Evolutionary conservation across 768 basidiomycete genomes (phyloP).

Genomic region (Auriscalpium orientale): DNA sequence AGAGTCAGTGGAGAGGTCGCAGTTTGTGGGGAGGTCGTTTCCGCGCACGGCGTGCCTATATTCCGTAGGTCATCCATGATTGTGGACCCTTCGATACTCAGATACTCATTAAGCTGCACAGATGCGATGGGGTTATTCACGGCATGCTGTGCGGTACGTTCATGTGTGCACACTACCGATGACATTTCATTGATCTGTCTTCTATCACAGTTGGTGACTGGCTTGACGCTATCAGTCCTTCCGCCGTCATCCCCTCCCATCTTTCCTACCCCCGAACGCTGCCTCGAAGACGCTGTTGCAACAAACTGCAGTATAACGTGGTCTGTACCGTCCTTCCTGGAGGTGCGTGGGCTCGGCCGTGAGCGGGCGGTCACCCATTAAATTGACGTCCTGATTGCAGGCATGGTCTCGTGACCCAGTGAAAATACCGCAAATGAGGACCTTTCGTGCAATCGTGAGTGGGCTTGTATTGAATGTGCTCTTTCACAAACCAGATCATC

Average conservation of each 20-base stretch:
- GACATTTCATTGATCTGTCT: neutral
- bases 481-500: neutral
- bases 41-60: neutral
- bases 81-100: neutral
- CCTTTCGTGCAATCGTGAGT: neutral
- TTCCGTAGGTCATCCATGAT: neutral
- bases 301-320: constrained; percentile 20
- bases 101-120: neutral
- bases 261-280: constrained; percentile 19
- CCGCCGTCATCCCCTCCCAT: constrained; percentile 19
- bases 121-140: neutral
- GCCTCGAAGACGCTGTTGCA: constrained; percentile 15
- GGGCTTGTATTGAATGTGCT: neutral
- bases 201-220: constrained; percentile 16
- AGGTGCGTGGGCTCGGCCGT: constrained; percentile 15
- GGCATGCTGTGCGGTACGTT: neutral
- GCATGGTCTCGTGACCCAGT: constrained; percentile 16
- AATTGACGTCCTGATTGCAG: constrained; percentile 8
- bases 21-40: neutral
- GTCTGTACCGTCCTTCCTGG: constrained; percentile 23
- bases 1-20: neutral
- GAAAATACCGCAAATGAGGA: neutral
- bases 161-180: neutral
- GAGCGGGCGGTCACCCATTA: neutral
- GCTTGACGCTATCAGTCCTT: constrained; percentile 19